Evolutionary conservation across 1,139 yeast genomes (phyloP).

Genomic region (Candida albicans): DNA sequence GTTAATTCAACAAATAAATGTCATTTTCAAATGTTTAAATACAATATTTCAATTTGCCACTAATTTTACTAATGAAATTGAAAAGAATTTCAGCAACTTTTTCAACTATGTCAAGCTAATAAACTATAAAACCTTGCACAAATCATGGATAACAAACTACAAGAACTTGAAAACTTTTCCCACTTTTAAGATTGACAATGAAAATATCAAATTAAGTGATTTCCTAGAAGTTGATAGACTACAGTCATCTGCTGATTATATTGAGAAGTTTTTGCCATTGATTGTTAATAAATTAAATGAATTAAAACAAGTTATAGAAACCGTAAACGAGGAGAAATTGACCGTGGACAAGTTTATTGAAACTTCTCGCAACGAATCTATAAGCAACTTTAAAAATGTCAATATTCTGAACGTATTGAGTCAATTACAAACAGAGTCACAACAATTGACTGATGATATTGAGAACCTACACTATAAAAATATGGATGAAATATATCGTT

Average conservation of each 20-base stretch:
- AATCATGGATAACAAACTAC: constrained; percentile 50
- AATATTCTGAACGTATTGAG: constrained; percentile 10
- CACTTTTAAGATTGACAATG: constrained; percentile 16
- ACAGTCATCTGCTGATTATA: constrained; percentile 22
- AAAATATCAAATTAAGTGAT: constrained; percentile 20
- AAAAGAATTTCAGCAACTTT: constrained; percentile 51
- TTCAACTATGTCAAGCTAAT: constrained; percentile 48
- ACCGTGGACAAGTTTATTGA: constrained; percentile 36
- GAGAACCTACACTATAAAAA: constrained; percentile 16
- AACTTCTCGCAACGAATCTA: constrained; percentile 35
- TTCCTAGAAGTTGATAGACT: constrained; percentile 29
- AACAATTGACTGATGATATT: constrained; percentile 17
- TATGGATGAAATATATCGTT: constrained; percentile 17
- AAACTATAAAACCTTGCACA: constrained; percentile 46
- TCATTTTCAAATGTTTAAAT: constrained; percentile 52
- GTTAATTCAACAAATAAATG: constrained; percentile 31
- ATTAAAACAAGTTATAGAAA: constrained; percentile 32
- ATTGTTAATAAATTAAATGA: constrained; percentile 40
- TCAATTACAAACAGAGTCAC: constrained; percentile 4
- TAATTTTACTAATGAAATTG: constrained; percentile 49
- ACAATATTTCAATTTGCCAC: constrained; percentile 61
- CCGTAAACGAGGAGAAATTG: constrained; percentile 28
- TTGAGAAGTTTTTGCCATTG: constrained; percentile 29
- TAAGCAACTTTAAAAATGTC: constrained; percentile 27
- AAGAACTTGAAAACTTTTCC: constrained; percentile 40